Evolutionary conservation across 1,284 basidiomycete species (phyloP).

Genomic region (Mycena sp.): DNA sequence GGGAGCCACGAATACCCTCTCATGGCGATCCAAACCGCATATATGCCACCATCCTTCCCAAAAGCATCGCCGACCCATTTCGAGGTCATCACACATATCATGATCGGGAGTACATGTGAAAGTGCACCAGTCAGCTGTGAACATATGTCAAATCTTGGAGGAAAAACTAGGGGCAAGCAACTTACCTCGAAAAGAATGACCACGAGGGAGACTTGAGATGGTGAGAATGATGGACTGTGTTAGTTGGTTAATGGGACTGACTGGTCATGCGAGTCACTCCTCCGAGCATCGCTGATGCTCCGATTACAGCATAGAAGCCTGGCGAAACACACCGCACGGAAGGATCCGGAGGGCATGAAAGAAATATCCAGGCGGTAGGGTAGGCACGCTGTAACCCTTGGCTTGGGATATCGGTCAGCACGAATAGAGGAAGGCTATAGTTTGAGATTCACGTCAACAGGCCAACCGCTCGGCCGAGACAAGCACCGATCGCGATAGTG

Average conservation of each 20-base stretch:
- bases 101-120: constrained; percentile 81
- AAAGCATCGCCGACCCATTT: constrained; percentile 82
- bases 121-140: constrained; percentile 73
- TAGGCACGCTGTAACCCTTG: constrained; percentile 71
- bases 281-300: constrained; percentile 82
- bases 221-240: not conserved
- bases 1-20: constrained; percentile 79
- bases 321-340: constrained; percentile 77
- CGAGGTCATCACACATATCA: constrained; percentile 79
- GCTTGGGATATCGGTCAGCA: too few relatives aligned
- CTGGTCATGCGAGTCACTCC: constrained; percentile 87
- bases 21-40: constrained; percentile 78
- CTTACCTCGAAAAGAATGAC: constrained; percentile 78
- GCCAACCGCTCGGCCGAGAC: constrained; percentile 73
- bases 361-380: constrained; percentile 73
- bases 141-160: constrained; percentile 17
- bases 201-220: constrained; percentile 67
- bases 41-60: constrained; percentile 74
- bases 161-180: not conserved
- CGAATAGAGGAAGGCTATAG: too few relatives aligned
- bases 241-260: constrained; percentile 42
- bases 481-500: constrained; percentile 77
- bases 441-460: constrained; percentile 63
- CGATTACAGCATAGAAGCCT: constrained; percentile 86
- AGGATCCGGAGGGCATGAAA: constrained; percentile 73